Base-by-base conservation (phyloP, 2,329 filamentous ascomycete genomes). In the Dactylellina leptospora region DNA sequence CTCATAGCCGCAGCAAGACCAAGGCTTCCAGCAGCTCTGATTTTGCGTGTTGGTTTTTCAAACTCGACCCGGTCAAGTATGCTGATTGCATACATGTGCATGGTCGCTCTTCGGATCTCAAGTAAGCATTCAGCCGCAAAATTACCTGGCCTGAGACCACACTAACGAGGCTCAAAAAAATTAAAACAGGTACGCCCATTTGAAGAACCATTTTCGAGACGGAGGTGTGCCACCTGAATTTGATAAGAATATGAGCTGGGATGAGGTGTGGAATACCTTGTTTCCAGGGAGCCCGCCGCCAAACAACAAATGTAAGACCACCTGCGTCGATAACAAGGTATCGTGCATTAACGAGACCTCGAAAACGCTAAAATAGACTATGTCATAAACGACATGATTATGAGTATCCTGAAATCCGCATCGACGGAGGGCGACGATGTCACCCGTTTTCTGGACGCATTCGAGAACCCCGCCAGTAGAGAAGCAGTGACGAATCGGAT, bases 191-290 rank as follows among this genome's bases (percentile, higher is more conserved):
- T 71, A 71, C 28, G 66, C 66, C 10, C 66, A 71, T 16, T 44
- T 71, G 23, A 71, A 63, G 56, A 30, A 54, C 16, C 66, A 71
- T 45, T 71, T 71, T 33, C 53, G n/a, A 9, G 22, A 53, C 27
- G 44, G 45, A 23, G 20, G n/a, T 1, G 54, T 71, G 9, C 66
- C 66, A 2, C 4, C 58, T 1, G 66, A 51, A 18, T 71, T 71
- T 28, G 58, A 63, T 45, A 71, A 63, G 36, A 71, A 71, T 28
- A 71, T 71, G 66, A 59, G 66, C 18, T 71, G 66, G 66, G 66
- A 71, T 25, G 66, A 71, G 30, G 59, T 71, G 16, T 71, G 66
- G 66, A 33, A 42, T 22, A 71, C 66, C 5, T 58, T 71, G 16
- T 71, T 71, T 44, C 59, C 66, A 2, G 16, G 51, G 40, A 59